Evolutionary conservation across 1,284 basidiomycete species (phyloP).

Genomic region (Ustilago lituana): DNA sequence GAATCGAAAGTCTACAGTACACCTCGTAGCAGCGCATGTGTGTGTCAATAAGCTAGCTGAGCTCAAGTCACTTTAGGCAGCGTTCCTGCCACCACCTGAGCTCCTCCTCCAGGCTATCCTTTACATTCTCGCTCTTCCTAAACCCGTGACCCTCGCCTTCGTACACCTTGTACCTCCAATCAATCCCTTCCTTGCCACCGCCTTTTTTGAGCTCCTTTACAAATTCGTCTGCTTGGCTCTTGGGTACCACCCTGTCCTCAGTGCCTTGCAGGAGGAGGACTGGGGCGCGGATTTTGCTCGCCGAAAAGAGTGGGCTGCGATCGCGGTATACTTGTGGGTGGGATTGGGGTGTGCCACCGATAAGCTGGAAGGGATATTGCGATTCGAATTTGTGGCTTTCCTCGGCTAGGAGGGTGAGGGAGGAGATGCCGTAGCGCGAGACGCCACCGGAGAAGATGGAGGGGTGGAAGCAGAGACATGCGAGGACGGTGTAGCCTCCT

Average conservation of each 20-base stretch:
- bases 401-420: constrained; percentile 23
- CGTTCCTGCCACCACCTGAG: constrained; percentile 20
- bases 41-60: no score
- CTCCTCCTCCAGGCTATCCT: constrained; percentile 33
- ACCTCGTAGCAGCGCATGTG: no score
- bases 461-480: constrained; percentile 68
- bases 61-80: no score
- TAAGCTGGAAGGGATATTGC: constrained; percentile 71
- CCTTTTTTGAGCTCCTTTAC: constrained; percentile 27
- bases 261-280: constrained; percentile 73
- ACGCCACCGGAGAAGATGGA: constrained; percentile 36
- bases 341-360: constrained; percentile 72
- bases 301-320: constrained; percentile 72
- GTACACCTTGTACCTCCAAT: constrained; percentile 51
- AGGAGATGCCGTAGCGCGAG: constrained; percentile 41
- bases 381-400: constrained; percentile 78
- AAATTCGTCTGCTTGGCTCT: constrained; percentile 71
- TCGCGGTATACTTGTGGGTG: constrained; percentile 71
- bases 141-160: constrained; percentile 57
- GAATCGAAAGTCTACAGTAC: no score
- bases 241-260: constrained; percentile 73
- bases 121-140: constrained; percentile 24
- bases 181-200: constrained; percentile 13
- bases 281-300: constrained; percentile 71
- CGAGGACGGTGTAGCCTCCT: constrained; percentile 75